Conservation (phyloP, 148 eudicot species). For the Fagopyrum homotropicum region DNA sequence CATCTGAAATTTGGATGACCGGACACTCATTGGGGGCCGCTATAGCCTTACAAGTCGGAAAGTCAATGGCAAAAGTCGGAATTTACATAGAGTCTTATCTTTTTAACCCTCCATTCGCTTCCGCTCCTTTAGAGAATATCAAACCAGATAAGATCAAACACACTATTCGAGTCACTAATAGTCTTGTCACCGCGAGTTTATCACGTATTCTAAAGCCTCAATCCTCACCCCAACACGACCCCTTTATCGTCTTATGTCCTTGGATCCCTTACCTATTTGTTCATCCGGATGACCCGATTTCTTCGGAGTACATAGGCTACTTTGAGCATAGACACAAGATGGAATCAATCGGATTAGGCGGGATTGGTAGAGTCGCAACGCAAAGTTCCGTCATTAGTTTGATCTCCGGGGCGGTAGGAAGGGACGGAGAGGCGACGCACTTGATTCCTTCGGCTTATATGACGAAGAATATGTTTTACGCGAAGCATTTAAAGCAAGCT, state of each 20-base stretch:
- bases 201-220: constrained; percentile 18
- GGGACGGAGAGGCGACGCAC: constrained; percentile 31
- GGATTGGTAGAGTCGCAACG: constrained; percentile 23
- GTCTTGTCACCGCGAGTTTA: constrained; percentile 47
- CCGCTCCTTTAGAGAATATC: constrained; percentile 48
- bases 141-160: constrained; percentile 22
- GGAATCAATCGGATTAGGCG: constrained; percentile 21
- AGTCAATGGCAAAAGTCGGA: constrained; percentile 39
- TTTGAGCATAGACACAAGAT: constrained; percentile 32
- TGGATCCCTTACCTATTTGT: constrained; percentile 37
- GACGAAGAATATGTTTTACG: constrained; percentile 19
- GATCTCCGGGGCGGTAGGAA: constrained; percentile 20
- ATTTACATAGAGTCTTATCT: constrained; percentile 51
- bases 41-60: constrained; percentile 60
- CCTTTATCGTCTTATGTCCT: constrained; percentile 16
- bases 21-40: constrained; percentile 84
- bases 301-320: constrained; percentile 36
- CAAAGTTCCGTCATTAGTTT: constrained; percentile 17
- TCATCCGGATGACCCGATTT: constrained; percentile 27
- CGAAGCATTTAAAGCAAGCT: constrained; percentile 16
- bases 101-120: constrained; percentile 71
- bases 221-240: constrained; percentile 16
- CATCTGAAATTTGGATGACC: constrained; percentile 44
- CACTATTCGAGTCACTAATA: constrained; percentile 36
- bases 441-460: constrained; percentile 29